Evolutionary conservation across 768 basidiomycete species (phyloP).

Genomic region (Mycena vitilis): DNA sequence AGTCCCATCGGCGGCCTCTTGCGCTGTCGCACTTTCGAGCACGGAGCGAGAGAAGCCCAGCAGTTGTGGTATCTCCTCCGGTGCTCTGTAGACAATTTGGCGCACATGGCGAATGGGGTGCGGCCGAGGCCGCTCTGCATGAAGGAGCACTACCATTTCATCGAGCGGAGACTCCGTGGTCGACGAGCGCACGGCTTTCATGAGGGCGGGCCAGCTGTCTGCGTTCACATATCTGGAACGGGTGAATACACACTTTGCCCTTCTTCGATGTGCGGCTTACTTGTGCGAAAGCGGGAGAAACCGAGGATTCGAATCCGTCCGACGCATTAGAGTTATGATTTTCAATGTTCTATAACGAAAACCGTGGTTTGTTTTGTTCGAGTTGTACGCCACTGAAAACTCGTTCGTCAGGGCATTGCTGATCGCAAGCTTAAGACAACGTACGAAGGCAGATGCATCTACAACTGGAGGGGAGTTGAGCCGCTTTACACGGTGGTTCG

Average conservation of each 20-base stretch:
- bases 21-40: conserved; percentile 6
- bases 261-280: not conserved
- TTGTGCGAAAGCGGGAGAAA: conserved; percentile 22
- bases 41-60: conserved; percentile 33
- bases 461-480: conserved; percentile 50
- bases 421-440: conserved; percentile 33
- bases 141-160: conserved; percentile 41
- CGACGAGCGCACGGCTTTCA: conserved; percentile 41
- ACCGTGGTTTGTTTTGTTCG: not conserved
- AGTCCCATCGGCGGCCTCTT: conserved; percentile 5
- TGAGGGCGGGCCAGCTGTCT: conserved; percentile 37
- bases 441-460: conserved; percentile 59
- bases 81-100: conserved; percentile 44
- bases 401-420: not conserved
- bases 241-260: not conserved
- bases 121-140: conserved; percentile 21
- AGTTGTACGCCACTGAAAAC: conserved; percentile 50
- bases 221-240: conserved; percentile 26
- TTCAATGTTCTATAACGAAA: conserved; percentile 18
- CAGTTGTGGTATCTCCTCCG: conserved; percentile 45
- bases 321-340: conserved; percentile 6
- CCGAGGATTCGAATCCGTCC: conserved; percentile 15
- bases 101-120: conserved; percentile 37
- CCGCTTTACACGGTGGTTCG: not conserved
- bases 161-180: conserved; percentile 37